phyloP scores from a whole-genome alignment of 2,329 filamentous ascomycete species.

The Biscogniauxia marginata region DNA sequence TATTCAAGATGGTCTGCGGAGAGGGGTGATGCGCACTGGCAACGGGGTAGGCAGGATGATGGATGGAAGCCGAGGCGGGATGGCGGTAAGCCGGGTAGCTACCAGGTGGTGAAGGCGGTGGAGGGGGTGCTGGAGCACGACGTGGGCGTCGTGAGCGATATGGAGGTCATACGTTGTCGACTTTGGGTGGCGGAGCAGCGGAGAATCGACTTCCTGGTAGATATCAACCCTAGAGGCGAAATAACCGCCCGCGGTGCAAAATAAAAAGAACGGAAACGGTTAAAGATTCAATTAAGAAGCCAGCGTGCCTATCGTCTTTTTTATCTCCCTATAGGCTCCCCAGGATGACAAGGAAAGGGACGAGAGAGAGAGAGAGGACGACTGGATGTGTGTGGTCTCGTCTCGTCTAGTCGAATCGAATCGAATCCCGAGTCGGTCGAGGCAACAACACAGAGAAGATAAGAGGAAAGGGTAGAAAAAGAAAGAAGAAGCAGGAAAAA shows the following conservation, averaged over 20 bases:
- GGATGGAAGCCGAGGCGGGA: constrained; percentile 9
- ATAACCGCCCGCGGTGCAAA: constrained; percentile 33
- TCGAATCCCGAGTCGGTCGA: constrained; percentile 13
- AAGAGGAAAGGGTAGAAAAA: constrained; percentile 13
- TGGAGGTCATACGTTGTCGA: constrained; percentile 27
- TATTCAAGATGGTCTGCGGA: constrained; percentile 31
- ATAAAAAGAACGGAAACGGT: constrained; percentile 15
- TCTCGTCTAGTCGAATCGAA: constrained; percentile 2
- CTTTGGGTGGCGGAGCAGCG: constrained; percentile 21
- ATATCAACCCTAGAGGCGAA: constrained; percentile 26
- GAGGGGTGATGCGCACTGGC: constrained; percentile 9
- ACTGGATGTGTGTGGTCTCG: constrained; percentile 8
- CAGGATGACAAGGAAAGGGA: constrained; percentile 11
- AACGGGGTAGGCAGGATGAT: constrained; percentile 2
- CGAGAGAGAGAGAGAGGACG: background rate
- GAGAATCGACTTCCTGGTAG: constrained; percentile 16
- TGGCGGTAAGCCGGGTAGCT: constrained; percentile 12
- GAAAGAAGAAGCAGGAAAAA: background rate
- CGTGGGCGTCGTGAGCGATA: constrained; percentile 31
- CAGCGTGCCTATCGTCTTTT: constrained; percentile 19
- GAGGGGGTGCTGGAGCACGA: constrained; percentile 26
- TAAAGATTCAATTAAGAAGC: constrained; percentile 27
- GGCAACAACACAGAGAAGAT: constrained; percentile 13
- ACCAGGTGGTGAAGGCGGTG: constrained; percentile 17
- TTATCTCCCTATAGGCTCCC: constrained; percentile 9